Base-by-base conservation (phyloP, 495 filamentous ascomycete genomes). In the Aspergillus steynii region DNA sequence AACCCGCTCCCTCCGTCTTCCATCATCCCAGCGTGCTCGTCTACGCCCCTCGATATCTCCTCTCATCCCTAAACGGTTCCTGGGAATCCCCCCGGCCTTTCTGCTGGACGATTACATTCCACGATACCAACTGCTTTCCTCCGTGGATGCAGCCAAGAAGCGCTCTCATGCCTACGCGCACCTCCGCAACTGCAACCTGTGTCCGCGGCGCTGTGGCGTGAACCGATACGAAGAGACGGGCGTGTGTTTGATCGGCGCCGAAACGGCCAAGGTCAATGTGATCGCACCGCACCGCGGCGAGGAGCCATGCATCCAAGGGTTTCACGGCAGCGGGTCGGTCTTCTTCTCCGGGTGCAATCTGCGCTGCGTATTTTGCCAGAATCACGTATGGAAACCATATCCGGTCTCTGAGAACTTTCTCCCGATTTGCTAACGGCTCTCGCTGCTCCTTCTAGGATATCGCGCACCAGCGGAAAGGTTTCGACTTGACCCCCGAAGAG, bases 331-430 rank as follows among this genome's bases (percentile, higher is more conserved):
- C 60, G 90, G 90, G 47, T 81, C 85, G 7, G 88, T 92, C 53
- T 93, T 92, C 77, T 92, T 92, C 68, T 82, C 79, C 31, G 86
- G 85, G 12, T 92, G 89, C 67, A 92, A 90, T 70, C 69, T 92
- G 42, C 83, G 89, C 15, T 92, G 90, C 69, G 87, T 90, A 0
- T 93, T 93, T 67, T 94, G 90, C 71, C 90, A 93, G 70, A 93
- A 93, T 74, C 83, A 91, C 71, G 74, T 73, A 67, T 32, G 64
- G 46, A 42, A 25, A 15, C 15, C 29, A 29, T n/a, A 28, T 28
- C 27, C n/a, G 10, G 14, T 8, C 1, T 12, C 37, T 37, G 20
- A 20, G 20, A 20, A 20, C 20, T 20, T 20, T 20, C 20, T 20
- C 15, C 32, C 31, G 8, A 26, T 55, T 1, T 2, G 32, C 53